Percentiles rank a stretch among this genome's conserved stretches.
phyloP scores from a whole-genome alignment of 2,329 filamentous ascomycete species.

The Sporothrix euskadiensis region DNA sequence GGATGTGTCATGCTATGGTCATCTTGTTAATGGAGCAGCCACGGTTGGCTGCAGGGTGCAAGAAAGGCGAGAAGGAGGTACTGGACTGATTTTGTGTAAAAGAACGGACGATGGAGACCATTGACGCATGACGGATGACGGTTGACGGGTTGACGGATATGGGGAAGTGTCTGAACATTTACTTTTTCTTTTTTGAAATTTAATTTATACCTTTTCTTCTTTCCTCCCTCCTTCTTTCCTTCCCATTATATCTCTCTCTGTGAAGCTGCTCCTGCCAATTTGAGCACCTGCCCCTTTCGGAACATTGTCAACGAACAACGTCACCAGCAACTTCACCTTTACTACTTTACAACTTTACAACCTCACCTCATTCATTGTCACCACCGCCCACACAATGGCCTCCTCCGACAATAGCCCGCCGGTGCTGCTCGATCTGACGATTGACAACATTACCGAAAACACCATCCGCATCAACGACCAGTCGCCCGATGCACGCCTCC shows the following conservation, averaged over 20 bases:
- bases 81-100: not conserved
- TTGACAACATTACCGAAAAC: conserved; percentile 79
- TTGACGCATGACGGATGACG: not conserved
- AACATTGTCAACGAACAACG: not conserved
- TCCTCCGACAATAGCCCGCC: conserved; percentile 24
- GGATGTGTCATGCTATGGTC: conserved; percentile 27
- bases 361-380: not conserved
- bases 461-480: conserved; percentile 73
- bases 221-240: not conserved
- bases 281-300: not conserved
- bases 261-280: not conserved
- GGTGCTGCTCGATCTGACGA: conserved; percentile 60
- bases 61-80: not conserved
- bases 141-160: not conserved
- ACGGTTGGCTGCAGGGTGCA: conserved; percentile 11
- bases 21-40: conserved; percentile 22
- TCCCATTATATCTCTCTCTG: not conserved
- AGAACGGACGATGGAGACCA: not conserved
- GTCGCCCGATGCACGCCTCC: conserved; percentile 63
- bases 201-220: not conserved
- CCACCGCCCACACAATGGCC: conserved; percentile 13
- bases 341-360: not conserved
- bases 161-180: not conserved
- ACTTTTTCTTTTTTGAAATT: not conserved
- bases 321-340: not conserved